Evolutionary conservation across 2,329 filamentous ascomycete species (phyloP).

Genomic region (Mollisiaceae sp.): DNA sequence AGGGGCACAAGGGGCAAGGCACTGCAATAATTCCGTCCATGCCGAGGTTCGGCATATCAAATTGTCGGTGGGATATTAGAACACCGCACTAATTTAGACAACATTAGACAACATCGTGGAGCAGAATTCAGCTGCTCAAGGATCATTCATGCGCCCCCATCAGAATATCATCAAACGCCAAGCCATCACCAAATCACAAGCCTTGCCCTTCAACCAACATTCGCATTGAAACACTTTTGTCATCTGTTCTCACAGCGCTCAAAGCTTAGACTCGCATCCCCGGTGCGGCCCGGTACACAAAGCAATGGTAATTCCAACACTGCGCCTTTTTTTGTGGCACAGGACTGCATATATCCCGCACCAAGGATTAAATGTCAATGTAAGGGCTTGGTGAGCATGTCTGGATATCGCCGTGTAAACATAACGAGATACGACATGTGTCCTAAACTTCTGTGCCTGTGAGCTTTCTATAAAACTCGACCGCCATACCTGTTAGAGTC

Average conservation of each 20-base stretch:
- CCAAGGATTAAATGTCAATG: background rate
- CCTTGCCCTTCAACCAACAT: too few species aligned
- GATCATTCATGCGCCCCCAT: slow-evolving; percentile 9
- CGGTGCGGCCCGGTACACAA: background rate
- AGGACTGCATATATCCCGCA: slow-evolving; percentile 10
- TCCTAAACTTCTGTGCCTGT: background rate
- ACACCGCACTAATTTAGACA: slow-evolving; percentile 14
- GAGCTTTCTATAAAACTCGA: background rate
- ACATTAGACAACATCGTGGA: slow-evolving; percentile 5
- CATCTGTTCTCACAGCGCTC: background rate
- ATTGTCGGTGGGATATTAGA: slow-evolving; percentile 12
- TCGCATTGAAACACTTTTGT: too few species aligned
- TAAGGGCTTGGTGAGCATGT: background rate
- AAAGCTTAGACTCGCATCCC: background rate
- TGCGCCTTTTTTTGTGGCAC: background rate
- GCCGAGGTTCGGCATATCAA: background rate
- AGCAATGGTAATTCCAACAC: background rate
- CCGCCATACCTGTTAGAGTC: background rate
- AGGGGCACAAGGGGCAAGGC: background rate
- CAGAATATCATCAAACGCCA: background rate
- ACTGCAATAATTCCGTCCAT: background rate
- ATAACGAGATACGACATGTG: background rate
- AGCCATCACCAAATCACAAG: background rate
- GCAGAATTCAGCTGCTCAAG: slow-evolving; percentile 18
- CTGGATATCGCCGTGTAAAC: slow-evolving; percentile 2